These are phyloP conservation scores for Tuber melanosporum DNA, from an alignment of 495 filamentous ascomycete species.

Conservation along the genomic window DNA sequence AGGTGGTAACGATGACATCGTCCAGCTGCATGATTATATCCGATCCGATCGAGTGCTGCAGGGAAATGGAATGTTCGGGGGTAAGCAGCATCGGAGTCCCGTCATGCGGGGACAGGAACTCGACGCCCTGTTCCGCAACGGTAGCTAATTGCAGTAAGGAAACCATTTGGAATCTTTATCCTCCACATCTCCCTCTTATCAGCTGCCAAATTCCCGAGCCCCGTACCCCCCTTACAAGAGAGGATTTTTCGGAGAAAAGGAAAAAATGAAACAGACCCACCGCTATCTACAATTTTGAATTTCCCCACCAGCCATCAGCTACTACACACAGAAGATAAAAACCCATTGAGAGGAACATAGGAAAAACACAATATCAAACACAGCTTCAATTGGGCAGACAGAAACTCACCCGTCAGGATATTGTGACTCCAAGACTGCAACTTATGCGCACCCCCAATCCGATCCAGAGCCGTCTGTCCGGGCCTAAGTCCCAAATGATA, in stretches of 20 bases:
- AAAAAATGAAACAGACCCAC: conserved; percentile 61
- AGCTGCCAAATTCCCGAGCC: not conserved
- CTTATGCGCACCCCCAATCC: conserved; percentile 84
- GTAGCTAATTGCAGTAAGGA: conserved; percentile 88
- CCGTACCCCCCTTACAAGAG: not conserved
- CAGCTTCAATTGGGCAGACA: not conserved
- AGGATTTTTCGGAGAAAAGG: not conserved
- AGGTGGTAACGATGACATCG: conserved; percentile 93
- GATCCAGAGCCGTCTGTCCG: conserved; percentile 77
- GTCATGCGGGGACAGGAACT: conserved; percentile 90
- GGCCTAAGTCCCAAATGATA: conserved; percentile 95
- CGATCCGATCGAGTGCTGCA: conserved; percentile 94
- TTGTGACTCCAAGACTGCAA: conserved; percentile 94
- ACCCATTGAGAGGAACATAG: not conserved
- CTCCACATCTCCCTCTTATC: not conserved
- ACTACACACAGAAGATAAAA: not conserved
- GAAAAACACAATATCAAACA: not conserved
- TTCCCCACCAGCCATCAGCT: conserved; percentile 22
- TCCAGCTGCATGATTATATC: conserved; percentile 99
- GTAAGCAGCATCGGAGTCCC: conserved; percentile 95
- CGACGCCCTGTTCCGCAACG: conserved; percentile 91
- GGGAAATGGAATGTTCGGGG: conserved; percentile 90
- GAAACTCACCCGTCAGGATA: conserved; percentile 59
- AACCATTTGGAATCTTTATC: conserved; percentile 93
- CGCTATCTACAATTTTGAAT: conserved; percentile 59